These are phyloP conservation scores for Orbilia quercus DNA, from an alignment of 2,329 filamentous ascomycete genomes.

Conservation along the genomic window DNA sequence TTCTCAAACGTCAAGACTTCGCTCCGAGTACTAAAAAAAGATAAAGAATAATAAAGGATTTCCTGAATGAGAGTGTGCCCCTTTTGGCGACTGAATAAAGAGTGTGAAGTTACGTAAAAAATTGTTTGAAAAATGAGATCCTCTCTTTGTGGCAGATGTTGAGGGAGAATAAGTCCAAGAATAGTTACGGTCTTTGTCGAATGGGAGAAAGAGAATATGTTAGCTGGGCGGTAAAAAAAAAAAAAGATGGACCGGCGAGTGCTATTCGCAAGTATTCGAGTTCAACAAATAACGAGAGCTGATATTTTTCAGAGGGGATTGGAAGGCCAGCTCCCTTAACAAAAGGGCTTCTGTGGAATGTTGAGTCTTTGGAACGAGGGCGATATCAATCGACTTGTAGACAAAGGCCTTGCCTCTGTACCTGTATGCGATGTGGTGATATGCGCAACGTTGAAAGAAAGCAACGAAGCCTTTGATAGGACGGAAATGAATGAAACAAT, in stretches of 20 bases:
- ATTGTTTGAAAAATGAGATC: constrained; percentile 11
- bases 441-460: constrained; percentile 56
- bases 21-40: constrained; percentile 27
- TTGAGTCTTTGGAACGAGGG: constrained; percentile 51
- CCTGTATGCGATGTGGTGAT: constrained; percentile 46
- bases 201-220: constrained; percentile 39
- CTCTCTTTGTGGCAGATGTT: constrained; percentile 54
- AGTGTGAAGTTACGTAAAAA: constrained; percentile 55
- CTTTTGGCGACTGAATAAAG: constrained; percentile 28
- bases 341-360: constrained; percentile 56
- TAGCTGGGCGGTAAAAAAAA: constrained; percentile 24
- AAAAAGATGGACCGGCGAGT: constrained; percentile 38
- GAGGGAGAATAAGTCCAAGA: constrained; percentile 37
- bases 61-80: constrained; percentile 45
- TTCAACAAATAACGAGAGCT: constrained; percentile 31
- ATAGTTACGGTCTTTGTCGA: constrained; percentile 54
- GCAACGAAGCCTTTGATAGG: constrained; percentile 57
- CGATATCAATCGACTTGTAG: constrained; percentile 56
- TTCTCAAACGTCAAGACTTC: constrained; percentile 56
- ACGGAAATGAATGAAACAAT: constrained; percentile 57
- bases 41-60: constrained; percentile 33
- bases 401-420: constrained; percentile 56
- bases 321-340: constrained; percentile 57
- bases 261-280: constrained; percentile 42
- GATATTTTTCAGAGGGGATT: constrained; percentile 26